Base-by-base conservation (phyloP, 371 early-diverging fungal genomes). In the Mycotypha africana region DNA sequence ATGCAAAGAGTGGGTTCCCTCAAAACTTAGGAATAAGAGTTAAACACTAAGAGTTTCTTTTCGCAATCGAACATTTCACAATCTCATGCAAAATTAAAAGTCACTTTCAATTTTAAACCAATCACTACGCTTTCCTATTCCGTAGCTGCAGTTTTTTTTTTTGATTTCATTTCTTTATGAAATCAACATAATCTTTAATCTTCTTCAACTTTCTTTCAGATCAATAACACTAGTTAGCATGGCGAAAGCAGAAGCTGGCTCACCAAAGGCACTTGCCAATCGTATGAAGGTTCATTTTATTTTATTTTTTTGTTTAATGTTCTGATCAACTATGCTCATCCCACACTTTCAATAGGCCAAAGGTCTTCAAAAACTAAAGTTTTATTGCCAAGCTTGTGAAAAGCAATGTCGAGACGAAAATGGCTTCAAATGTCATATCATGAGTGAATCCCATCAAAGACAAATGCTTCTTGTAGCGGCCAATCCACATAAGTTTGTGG, bases 321-420 rank as follows among this genome's bases (percentile, higher is more conserved):
- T 30, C 2, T 1, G 3, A 16, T 15, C n/a, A 32, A 21, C 17
- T 26, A 4, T 15, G 23, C 16, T 33, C n/a, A 23, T 33, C 15
- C 28, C 14, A 16, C 7, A 25, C 15, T 9, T 33, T 28, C 5
- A 8, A 10, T 41, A 54, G 50, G 66, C 95, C 26, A 96, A 96
- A 61, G 98, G 98, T 17, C 84, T 97, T 46, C 89, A 92, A 49
- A 89, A 90, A 54, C 76, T 97, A 43, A 78, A 90, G 49, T 97
- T 91, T 82, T 93, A 87, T 51, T 96, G 97, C 62, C 93, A 95
- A 66, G 88, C 93, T 72, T 95, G 95, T 58, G 84, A 95, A 56
- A 92, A 91, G 56, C 87, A 87, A 56, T 91, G 90, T 46, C 76
- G 93, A 42, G 97, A 97, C 67, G 95, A 92, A 59, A 95, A 95